phyloP scores from a whole-genome alignment of 116 monocot genomes.

The Dioscorea cayenensis region DNA sequence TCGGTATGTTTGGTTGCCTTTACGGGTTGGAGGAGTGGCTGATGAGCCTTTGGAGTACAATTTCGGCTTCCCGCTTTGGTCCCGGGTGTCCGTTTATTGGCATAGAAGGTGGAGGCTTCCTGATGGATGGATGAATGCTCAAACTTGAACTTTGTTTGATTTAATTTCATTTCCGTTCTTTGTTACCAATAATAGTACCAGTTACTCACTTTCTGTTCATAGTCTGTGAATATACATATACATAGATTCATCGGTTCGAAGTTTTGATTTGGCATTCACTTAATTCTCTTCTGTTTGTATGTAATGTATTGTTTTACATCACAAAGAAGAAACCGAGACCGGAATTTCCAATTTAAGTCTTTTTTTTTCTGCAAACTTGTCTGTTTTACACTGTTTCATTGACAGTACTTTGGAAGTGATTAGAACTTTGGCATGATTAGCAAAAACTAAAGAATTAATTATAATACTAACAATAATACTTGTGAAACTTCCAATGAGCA shows the following conservation, averaged over 20 bases:
- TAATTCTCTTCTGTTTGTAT: too few species aligned
- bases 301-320: too few species aligned
- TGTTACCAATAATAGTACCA: not conserved
- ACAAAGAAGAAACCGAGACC: too few species aligned
- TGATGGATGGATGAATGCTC: conserved; percentile 35
- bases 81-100: conserved; percentile 74
- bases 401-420: too few species aligned
- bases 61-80: conserved; percentile 81
- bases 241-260: not conserved
- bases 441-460: too few species aligned
- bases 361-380: too few species aligned
- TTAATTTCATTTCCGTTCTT: not conserved
- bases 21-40: conserved; percentile 61
- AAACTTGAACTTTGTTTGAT: conserved; percentile 3
- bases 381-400: too few species aligned
- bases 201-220: not conserved
- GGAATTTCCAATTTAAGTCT: too few species aligned
- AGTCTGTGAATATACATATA: not conserved
- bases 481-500: not conserved
- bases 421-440: too few species aligned
- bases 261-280: too few species aligned
- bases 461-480: too few species aligned
- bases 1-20: conserved; percentile 81
- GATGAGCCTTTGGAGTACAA: conserved; percentile 81
- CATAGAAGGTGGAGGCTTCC: conserved; percentile 82